Percentiles rank a stretch among this genome's conserved stretches.
Conservation (phyloP, 169 alveolate species). For the Neospora caninum region DNA sequence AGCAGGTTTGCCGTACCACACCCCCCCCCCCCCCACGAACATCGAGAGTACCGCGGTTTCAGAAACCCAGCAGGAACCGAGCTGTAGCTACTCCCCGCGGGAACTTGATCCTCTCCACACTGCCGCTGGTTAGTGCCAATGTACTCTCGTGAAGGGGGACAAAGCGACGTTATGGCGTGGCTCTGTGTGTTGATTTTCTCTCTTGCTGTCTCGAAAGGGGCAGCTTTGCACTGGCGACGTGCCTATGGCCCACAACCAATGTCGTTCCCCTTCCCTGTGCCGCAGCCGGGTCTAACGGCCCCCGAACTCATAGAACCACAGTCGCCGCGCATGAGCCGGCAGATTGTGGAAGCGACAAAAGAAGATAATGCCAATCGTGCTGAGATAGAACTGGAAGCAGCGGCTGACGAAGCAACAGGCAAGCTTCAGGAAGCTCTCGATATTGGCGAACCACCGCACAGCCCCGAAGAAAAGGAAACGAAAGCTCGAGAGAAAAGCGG, state of each 20-base stretch:
- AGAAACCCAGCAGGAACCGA: too few species aligned
- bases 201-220: background rate
- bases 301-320: background rate
- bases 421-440: conserved; percentile 1
- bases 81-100: too few species aligned
- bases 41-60: too few species aligned
- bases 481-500: conserved; percentile 47
- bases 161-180: background rate
- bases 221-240: background rate
- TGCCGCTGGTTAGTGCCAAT: too few species aligned
- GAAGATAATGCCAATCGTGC: background rate
- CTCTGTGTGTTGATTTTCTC: background rate
- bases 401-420: conserved; percentile 27
- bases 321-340: background rate
- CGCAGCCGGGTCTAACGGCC: background rate
- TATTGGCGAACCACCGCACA: background rate
- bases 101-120: too few species aligned
- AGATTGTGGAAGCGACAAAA: background rate
- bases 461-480: conserved; percentile 46
- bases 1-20: too few species aligned
- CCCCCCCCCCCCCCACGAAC: too few species aligned
- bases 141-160: too few species aligned
- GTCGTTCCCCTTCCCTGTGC: background rate
- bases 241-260: background rate
- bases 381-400: background rate